A percentile compares a stretch with the other conserved stretches of the same genome.
These are phyloP conservation scores for Blastomyces parvus DNA, from an alignment of 2,329 filamentous ascomycete species.

Conservation along the genomic window DNA sequence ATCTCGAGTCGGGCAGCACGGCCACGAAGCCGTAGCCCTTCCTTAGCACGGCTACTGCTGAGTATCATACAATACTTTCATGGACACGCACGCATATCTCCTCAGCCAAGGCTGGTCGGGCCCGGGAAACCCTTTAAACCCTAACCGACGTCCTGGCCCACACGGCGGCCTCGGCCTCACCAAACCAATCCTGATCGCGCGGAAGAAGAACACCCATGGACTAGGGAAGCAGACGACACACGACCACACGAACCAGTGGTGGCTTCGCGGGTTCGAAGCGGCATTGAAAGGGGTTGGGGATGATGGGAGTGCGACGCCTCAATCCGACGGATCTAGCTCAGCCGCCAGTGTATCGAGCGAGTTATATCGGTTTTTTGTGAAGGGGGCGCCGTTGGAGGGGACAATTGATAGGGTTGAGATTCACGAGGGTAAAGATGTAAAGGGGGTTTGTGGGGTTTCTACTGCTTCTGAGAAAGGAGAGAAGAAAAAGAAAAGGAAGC, in stretches of 20 bases:
- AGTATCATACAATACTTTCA: conserved; percentile 29
- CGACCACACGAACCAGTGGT: conserved; percentile 75
- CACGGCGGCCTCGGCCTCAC: conserved; percentile 66
- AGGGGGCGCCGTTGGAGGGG: conserved; percentile 65
- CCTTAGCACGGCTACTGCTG: neutral
- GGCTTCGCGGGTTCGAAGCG: conserved; percentile 89
- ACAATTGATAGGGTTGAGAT: conserved; percentile 38
- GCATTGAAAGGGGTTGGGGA: conserved; percentile 65
- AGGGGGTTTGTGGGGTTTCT: conserved; percentile 25
- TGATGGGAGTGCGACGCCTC: conserved; percentile 51
- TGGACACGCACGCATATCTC: conserved; percentile 79
- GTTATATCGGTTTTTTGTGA: conserved; percentile 78
- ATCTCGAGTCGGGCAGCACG: neutral
- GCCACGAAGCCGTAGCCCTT: neutral
- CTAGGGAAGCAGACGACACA: conserved; percentile 64
- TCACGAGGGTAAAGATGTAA: conserved; percentile 26
- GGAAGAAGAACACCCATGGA: conserved; percentile 72
- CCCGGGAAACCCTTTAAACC: conserved; percentile 76
- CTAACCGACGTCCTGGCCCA: conserved; percentile 39
- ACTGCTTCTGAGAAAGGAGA: conserved; percentile 15
- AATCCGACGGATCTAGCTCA: conserved; percentile 45
- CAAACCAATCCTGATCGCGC: conserved; percentile 71
- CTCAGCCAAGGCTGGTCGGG: conserved; percentile 84
- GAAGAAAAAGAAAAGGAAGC: conserved; percentile 21
- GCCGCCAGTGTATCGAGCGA: conserved; percentile 37